Evolutionary conservation across 345 rosid genomes (phyloP).

Genomic region (Euphorbia tirucalli): DNA sequence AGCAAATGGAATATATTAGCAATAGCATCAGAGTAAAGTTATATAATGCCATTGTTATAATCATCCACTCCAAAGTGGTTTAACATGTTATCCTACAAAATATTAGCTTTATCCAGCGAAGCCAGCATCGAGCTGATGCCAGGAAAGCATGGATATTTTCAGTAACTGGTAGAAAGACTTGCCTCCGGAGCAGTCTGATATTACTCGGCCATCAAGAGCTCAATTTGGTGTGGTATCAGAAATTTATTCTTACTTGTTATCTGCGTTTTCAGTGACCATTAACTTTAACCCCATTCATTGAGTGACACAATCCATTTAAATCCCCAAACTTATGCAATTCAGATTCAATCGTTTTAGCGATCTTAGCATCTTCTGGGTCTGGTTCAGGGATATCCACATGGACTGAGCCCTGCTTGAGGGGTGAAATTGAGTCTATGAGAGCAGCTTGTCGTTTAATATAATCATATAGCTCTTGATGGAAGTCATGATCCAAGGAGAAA

Average conservation of each 20-base stretch:
- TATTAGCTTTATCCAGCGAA: conserved; percentile 21
- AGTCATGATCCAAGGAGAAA: conserved; percentile 26
- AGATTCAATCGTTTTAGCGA: conserved; percentile 26
- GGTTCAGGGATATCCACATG: conserved; percentile 27
- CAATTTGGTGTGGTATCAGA: conserved; percentile 12
- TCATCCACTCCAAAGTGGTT: conserved; percentile 26
- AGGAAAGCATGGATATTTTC: conserved; percentile 14
- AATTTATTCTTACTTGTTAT: conserved; percentile 19
- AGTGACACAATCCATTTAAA: conserved; percentile 34
- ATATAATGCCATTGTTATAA: neutral
- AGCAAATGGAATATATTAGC: neutral
- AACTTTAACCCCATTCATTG: conserved; percentile 38
- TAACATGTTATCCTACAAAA: conserved; percentile 8
- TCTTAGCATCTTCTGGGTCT: conserved; percentile 26
- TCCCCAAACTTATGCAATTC: conserved; percentile 56
- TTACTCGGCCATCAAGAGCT: conserved; percentile 15
- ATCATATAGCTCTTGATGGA: conserved; percentile 31
- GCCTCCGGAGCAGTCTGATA: conserved; percentile 20
- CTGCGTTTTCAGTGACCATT: conserved; percentile 26
- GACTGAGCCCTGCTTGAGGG: conserved; percentile 30
- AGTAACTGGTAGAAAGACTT: conserved; percentile 11
- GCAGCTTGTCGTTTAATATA: conserved; percentile 30
- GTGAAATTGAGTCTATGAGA: conserved; percentile 12
- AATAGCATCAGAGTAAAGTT: neutral
- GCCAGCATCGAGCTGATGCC: conserved; percentile 52